A percentile compares a stretch with the other conserved stretches of the same genome.
These are phyloP conservation scores for Coniochaeta ligniaria DNA, from an alignment of 2,329 filamentous ascomycete genomes.

Conservation along the genomic window DNA sequence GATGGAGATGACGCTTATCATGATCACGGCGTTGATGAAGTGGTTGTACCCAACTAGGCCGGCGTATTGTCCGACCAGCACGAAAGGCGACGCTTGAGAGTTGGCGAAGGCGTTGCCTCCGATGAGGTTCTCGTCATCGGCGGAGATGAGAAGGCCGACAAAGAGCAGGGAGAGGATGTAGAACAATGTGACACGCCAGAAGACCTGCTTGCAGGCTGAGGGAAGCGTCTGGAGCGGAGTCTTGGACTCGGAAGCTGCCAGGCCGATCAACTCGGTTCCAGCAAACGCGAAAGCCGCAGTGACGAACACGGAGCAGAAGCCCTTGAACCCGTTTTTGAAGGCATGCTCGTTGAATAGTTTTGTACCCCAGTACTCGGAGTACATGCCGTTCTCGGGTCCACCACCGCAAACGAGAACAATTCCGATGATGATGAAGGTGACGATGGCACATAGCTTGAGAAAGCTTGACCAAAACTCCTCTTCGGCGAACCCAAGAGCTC, in stretches of 20 bases:
- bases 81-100: constrained; percentile 45
- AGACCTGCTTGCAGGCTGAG: constrained; percentile 58
- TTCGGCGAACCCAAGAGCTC: neutral
- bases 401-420: constrained; percentile 28
- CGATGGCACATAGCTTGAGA: neutral
- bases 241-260: constrained; percentile 51
- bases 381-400: constrained; percentile 38
- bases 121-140: constrained; percentile 41
- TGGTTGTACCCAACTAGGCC: constrained; percentile 42
- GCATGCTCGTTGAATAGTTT: constrained; percentile 58
- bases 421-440: constrained; percentile 42
- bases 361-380: constrained; percentile 66
- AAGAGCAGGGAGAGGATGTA: constrained; percentile 47
- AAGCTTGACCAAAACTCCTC: neutral
- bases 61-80: constrained; percentile 48
- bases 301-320: constrained; percentile 40
- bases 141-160: constrained; percentile 53
- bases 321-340: constrained; percentile 35
- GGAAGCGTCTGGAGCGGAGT: constrained; percentile 55
- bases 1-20: constrained; percentile 51
- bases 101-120: constrained; percentile 37
- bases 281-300: constrained; percentile 52
- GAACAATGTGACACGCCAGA: constrained; percentile 18
- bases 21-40: constrained; percentile 53
- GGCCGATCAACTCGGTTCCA: constrained; percentile 49